A percentile compares a stretch with the other conserved stretches of the same genome.
Evolutionary conservation across 768 basidiomycete genomes (phyloP).

Genomic region (Vishniacozyma victoriae): DNA sequence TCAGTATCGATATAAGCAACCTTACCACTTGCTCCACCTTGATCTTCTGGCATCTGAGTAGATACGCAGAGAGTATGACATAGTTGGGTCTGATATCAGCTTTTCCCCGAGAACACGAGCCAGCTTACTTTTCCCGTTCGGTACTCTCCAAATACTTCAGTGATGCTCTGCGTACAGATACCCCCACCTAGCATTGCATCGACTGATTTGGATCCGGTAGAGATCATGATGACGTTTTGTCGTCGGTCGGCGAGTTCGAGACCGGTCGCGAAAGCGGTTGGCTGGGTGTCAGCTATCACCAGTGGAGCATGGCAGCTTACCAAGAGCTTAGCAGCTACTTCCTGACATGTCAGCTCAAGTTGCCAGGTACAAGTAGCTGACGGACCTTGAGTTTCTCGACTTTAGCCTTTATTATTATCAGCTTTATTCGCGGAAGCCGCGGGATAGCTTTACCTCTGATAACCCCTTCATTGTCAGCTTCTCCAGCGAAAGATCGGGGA

Average conservation of each 20-base stretch:
- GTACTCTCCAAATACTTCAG: slow-evolving; percentile 95
- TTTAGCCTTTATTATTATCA: slow-evolving; percentile 56
- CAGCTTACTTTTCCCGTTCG: slow-evolving; percentile 64
- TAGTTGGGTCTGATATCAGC: slow-evolving; percentile 63
- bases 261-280: slow-evolving; percentile 85
- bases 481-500: neutral
- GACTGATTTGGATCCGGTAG: slow-evolving; percentile 87
- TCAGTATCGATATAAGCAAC: slow-evolving; percentile 48
- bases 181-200: slow-evolving; percentile 85
- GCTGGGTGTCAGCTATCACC: slow-evolving; percentile 51
- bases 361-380: neutral
- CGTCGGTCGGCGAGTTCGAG: slow-evolving; percentile 64
- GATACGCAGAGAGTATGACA: slow-evolving; percentile 93
- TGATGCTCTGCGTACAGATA: slow-evolving; percentile 84
- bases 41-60: slow-evolving; percentile 77
- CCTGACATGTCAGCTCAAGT: slow-evolving; percentile 52
- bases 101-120: neutral
- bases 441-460: slow-evolving; percentile 58
- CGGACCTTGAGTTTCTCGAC: slow-evolving; percentile 90
- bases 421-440: neutral
- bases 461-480: slow-evolving; percentile 60
- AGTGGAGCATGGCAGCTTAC: slow-evolving; percentile 49
- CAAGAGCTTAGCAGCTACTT: slow-evolving; percentile 80
- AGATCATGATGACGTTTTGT: slow-evolving; percentile 72
- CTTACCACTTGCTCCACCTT: slow-evolving; percentile 82